These are phyloP conservation scores for Mucor sp. DNA, from an alignment of 371 early-diverging fungal species.

Conservation along the genomic window DNA sequence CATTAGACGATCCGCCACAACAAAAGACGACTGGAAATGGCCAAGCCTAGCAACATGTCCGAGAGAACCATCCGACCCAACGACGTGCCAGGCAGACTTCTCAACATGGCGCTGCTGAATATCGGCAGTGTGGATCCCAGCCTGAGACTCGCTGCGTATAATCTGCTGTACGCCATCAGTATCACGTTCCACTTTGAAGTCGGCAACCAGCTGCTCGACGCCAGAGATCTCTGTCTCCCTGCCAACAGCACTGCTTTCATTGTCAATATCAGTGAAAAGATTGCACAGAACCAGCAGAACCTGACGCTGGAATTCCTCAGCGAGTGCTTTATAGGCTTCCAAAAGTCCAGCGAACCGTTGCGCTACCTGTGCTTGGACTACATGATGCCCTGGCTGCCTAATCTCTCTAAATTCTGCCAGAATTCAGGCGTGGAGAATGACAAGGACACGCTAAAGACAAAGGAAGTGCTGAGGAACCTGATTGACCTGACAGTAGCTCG, in stretches of 20 bases:
- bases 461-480: constrained; percentile 75
- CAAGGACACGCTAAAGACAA: constrained; percentile 62
- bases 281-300: constrained; percentile 76
- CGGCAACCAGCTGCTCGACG: constrained; percentile 78
- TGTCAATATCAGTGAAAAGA: constrained; percentile 74
- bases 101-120: constrained; percentile 91
- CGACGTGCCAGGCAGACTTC: constrained; percentile 91
- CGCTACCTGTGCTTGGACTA: constrained; percentile 88
- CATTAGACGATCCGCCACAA: constrained; percentile 75
- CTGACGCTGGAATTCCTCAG: constrained; percentile 89
- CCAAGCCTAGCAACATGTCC: constrained; percentile 65
- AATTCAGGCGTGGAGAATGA: constrained; percentile 45
- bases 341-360: constrained; percentile 71
- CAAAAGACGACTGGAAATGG: constrained; percentile 68
- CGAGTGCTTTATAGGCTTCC: constrained; percentile 87
- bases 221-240: constrained; percentile 90
- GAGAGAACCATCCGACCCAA: constrained; percentile 81
- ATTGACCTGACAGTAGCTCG: constrained; percentile 87
- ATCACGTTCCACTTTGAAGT: constrained; percentile 86
- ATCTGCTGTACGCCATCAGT: constrained; percentile 81
- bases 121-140: constrained; percentile 82
- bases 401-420: constrained; percentile 69
- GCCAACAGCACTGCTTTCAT: constrained; percentile 86
- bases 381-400: constrained; percentile 88
- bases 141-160: constrained; percentile 85